phyloP scores from a whole-genome alignment of 257 asterid species.

The Capsicum baccatum region DNA sequence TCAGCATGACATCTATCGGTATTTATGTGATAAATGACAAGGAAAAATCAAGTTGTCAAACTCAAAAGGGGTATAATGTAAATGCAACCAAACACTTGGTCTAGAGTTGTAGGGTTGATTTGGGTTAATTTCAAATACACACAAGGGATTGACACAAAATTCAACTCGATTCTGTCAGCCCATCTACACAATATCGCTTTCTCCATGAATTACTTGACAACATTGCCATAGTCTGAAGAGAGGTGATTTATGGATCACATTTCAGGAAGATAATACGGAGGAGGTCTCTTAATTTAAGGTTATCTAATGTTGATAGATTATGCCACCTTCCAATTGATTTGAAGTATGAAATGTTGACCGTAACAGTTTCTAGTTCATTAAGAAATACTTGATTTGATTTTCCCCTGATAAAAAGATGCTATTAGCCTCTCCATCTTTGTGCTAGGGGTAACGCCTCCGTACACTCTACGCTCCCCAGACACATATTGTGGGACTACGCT shows the following conservation, averaged over 20 bases:
- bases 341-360: not conserved
- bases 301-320: not conserved
- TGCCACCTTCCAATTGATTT: not conserved
- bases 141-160: not conserved
- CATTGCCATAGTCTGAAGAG: not conserved
- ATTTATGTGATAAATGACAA: not conserved
- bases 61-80: not conserved
- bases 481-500: no score
- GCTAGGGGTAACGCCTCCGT: no score
- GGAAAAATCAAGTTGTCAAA: not conserved
- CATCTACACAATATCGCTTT: not conserved
- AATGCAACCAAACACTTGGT: not conserved
- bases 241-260: slow-evolving; percentile 17
- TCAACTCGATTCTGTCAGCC: not conserved
- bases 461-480: no score
- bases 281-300: not conserved
- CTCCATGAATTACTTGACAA: not conserved
- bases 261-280: not conserved
- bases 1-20: not conserved
- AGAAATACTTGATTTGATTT: slow-evolving; percentile 4
- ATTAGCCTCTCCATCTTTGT: not conserved
- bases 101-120: not conserved
- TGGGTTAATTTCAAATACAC: not conserved
- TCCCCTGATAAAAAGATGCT: not conserved
- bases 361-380: not conserved